Percentiles rank a stretch among this genome's conserved stretches.
phyloP scores from a whole-genome alignment of 805 yeast species.

The Ogataea thermomethanolica region DNA sequence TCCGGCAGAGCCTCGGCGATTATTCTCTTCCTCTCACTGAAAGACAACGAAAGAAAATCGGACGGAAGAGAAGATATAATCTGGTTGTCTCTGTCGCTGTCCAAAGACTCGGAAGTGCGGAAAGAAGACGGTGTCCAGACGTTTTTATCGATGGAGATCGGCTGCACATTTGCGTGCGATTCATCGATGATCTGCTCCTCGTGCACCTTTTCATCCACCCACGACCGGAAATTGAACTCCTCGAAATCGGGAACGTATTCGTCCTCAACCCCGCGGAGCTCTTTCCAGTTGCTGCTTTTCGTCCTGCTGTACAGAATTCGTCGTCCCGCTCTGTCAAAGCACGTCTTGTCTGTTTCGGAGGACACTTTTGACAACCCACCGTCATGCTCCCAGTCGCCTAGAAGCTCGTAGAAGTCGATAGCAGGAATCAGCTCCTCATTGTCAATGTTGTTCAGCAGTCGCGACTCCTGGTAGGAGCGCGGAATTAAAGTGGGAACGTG shows the following conservation, averaged over 20 bases:
- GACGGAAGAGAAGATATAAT: conserved; percentile 44
- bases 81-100: conserved; percentile 38
- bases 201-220: conserved; percentile 16
- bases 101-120: conserved; percentile 30
- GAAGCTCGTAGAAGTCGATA: conserved; percentile 21
- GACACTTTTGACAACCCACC: conserved; percentile 26
- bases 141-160: conserved; percentile 24
- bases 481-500: conserved; percentile 21
- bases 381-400: conserved; percentile 10
- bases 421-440: conserved; percentile 31
- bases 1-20: conserved; percentile 30
- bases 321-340: conserved; percentile 45
- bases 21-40: conserved; percentile 45
- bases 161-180: conserved; percentile 28
- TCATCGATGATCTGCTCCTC: conserved; percentile 15
- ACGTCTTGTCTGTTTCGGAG: conserved; percentile 62
- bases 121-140: conserved; percentile 20
- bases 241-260: conserved; percentile 70
- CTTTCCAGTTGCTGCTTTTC: background rate
- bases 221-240: conserved; percentile 31
- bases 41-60: conserved; percentile 48
- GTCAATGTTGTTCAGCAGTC: conserved; percentile 26
- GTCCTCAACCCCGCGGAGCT: conserved; percentile 54
- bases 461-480: conserved; percentile 14
- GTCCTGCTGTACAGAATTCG: conserved; percentile 11